phyloP scores from a whole-genome alignment of 2,329 filamentous ascomycete genomes.

The Aspergillus awamori region DNA sequence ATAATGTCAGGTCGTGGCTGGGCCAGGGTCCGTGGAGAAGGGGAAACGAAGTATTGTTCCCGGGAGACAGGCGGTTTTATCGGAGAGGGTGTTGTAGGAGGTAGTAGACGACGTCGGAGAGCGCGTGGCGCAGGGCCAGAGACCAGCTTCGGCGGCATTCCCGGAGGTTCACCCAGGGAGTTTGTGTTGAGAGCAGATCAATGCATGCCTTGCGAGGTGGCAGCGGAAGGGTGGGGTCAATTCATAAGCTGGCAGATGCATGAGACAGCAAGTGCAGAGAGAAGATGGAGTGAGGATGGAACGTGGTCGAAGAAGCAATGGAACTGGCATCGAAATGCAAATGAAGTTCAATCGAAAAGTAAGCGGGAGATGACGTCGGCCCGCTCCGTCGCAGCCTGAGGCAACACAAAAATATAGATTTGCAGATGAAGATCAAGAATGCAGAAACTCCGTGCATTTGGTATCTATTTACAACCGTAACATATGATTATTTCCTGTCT shows the following conservation, averaged over 20 bases:
- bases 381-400: neutral
- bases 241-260: neutral
- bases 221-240: neutral
- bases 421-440: no score
- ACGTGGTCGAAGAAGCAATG: neutral
- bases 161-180: conserved; percentile 11
- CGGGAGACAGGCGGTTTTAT: conserved; percentile 8
- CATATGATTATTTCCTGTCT: conserved; percentile 4
- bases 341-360: neutral
- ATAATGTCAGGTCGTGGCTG: conserved; percentile 41
- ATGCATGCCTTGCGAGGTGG: neutral
- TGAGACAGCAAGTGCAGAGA: neutral
- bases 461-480: neutral
- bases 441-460: neutral
- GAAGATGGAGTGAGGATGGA: neutral
- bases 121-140: conserved; percentile 3
- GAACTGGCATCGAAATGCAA: neutral
- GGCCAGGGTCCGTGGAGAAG: conserved; percentile 36
- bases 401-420: neutral
- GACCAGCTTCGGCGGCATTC: conserved; percentile 18
- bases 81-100: conserved; percentile 6
- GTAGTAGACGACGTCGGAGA: conserved; percentile 15
- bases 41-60: conserved; percentile 31
- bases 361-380: conserved; percentile 13
- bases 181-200: neutral